These are phyloP conservation scores for Chaetomium tenue DNA, from an alignment of 495 filamentous ascomycete genomes.

Conservation along the genomic window DNA sequence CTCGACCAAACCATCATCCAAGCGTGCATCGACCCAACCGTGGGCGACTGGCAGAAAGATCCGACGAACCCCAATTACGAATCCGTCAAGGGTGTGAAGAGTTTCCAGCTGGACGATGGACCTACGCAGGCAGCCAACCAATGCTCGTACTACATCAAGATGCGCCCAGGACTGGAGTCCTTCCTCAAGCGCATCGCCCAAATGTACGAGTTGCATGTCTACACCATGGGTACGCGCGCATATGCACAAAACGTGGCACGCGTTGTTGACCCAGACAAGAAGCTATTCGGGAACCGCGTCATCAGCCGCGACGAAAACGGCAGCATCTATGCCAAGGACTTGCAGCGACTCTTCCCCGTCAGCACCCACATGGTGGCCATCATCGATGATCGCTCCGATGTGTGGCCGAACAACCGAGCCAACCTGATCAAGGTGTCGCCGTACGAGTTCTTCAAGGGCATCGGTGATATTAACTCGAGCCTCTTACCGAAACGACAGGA, in stretches of 20 bases:
- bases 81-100: slow-evolving; percentile 79
- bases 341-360: slow-evolving; percentile 89
- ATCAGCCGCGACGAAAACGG: slow-evolving; percentile 96
- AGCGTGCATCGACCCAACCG: slow-evolving; percentile 92
- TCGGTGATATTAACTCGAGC: slow-evolving; percentile 98
- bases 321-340: slow-evolving; percentile 81
- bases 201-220: slow-evolving; percentile 93
- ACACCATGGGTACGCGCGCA: slow-evolving; percentile 96
- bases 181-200: slow-evolving; percentile 78
- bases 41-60: slow-evolving; percentile 92
- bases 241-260: slow-evolving; percentile 90
- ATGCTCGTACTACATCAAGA: slow-evolving; percentile 97
- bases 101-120: slow-evolving; percentile 88
- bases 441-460: slow-evolving; percentile 97
- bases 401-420: slow-evolving; percentile 90
- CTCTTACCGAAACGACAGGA: slow-evolving; percentile 90
- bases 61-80: slow-evolving; percentile 85
- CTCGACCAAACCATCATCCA: slow-evolving; percentile 98
- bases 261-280: slow-evolving; percentile 87
- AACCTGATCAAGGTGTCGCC: slow-evolving; percentile 94
- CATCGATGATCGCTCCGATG: slow-evolving; percentile 95
- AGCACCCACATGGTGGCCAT: slow-evolving; percentile 99
- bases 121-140: slow-evolving; percentile 60
- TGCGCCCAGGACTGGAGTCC: slow-evolving; percentile 82
- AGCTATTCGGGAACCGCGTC: slow-evolving; percentile 89